A percentile compares a stretch with the other conserved stretches of the same genome.
Evolutionary conservation across 2,329 filamentous ascomycete species (phyloP).

Genomic region (Fusarium sp.): DNA sequence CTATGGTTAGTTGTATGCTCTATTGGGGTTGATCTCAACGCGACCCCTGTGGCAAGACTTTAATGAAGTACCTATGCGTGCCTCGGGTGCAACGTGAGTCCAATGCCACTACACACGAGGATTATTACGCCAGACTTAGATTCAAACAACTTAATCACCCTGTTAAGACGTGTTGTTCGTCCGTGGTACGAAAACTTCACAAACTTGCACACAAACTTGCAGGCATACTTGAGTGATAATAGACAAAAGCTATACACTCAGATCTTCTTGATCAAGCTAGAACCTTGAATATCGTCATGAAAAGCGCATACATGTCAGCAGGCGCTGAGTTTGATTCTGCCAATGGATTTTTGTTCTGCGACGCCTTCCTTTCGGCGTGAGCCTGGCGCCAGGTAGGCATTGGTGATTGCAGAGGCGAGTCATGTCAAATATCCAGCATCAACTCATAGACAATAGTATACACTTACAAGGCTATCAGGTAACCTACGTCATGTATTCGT

Average conservation of each 20-base stretch:
- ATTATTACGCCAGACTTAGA: background rate
- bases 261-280: background rate
- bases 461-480: background rate
- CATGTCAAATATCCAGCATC: background rate
- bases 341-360: too few relatives aligned
- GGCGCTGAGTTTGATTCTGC: slow-evolving; percentile 29
- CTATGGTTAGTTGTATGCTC: background rate
- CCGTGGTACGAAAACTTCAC: background rate
- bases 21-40: background rate
- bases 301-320: slow-evolving; percentile 24
- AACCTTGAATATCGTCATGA: slow-evolving; percentile 8
- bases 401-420: background rate
- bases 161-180: background rate
- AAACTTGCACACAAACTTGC: background rate
- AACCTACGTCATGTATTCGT: background rate
- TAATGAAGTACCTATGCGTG: background rate
- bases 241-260: background rate
- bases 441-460: background rate
- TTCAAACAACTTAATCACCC: background rate
- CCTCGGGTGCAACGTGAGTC: background rate
- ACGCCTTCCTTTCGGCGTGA: background rate
- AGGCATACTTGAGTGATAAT: background rate
- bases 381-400: background rate
- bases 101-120: background rate
- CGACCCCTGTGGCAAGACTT: background rate